Evolutionary conservation across 2,329 filamentous ascomycete species (phyloP).

Genomic region (Ophiostoma sp.): DNA sequence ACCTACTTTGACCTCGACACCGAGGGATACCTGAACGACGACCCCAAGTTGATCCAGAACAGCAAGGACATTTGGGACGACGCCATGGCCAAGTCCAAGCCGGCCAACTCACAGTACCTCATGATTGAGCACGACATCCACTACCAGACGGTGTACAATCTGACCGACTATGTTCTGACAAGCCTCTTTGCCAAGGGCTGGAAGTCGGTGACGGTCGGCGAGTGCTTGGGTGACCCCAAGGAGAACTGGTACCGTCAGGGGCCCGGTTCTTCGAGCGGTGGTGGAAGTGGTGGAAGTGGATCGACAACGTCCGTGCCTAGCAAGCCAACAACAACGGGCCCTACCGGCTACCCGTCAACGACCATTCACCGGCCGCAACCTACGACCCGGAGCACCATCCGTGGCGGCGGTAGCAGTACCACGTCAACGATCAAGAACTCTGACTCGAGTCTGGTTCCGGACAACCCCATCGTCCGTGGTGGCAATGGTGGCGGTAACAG

Average conservation of each 20-base stretch:
- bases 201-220: conserved; percentile 53
- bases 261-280: background rate
- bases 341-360: conserved; percentile 8
- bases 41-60: conserved; percentile 37
- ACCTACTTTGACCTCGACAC: conserved; percentile 43
- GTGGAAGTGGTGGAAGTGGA: conserved; percentile 10
- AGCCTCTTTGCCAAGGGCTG: conserved; percentile 46
- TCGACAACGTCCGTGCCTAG: conserved; percentile 22
- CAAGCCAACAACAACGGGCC: background rate
- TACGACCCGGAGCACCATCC: background rate
- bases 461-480: conserved; percentile 6
- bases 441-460: conserved; percentile 6
- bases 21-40: conserved; percentile 39
- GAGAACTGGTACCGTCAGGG: conserved; percentile 53
- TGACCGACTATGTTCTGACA: conserved; percentile 47
- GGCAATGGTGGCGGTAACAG: background rate
- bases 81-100: conserved; percentile 33
- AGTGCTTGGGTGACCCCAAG: conserved; percentile 54
- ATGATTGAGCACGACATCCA: conserved; percentile 54
- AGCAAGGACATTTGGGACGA: conserved; percentile 39
- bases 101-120: conserved; percentile 41
- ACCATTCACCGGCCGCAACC: conserved; percentile 3
- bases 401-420: background rate
- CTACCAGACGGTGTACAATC: conserved; percentile 49
- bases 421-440: background rate